Conservation (phyloP, 768 basidiomycete species). For the Kwoniella dendrophila region DNA sequence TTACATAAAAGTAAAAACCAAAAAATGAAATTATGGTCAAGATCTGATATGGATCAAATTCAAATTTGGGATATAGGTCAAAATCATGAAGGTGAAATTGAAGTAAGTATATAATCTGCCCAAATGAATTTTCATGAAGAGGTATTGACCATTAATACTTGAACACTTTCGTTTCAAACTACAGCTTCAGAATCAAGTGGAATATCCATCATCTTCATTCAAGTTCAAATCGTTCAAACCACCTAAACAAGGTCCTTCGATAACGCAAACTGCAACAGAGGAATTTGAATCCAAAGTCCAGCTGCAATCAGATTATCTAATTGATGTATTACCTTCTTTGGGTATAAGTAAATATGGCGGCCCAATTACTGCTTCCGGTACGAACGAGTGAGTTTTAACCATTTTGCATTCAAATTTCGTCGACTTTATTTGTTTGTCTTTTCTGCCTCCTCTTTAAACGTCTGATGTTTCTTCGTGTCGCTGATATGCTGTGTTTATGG, state of each 20-base stretch:
- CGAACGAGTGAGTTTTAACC: constrained; percentile 46
- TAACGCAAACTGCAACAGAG: constrained; percentile 41
- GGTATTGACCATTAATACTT: too few relatives aligned
- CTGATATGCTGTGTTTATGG: background rate
- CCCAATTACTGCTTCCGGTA: constrained; percentile 48
- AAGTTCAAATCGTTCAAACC: constrained; percentile 35
- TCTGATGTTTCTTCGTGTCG: too few relatives aligned
- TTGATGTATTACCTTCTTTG: constrained; percentile 48
- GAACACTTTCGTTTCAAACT: background rate
- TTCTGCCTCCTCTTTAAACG: too few relatives aligned
- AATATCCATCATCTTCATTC: constrained; percentile 41
- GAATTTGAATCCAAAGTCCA: constrained; percentile 30
- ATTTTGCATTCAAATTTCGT: background rate
- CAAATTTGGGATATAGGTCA: constrained; percentile 68
- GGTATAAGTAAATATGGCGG: constrained; percentile 43
- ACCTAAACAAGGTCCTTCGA: constrained; percentile 25
- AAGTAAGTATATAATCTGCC: constrained; percentile 27
- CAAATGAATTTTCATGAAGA: background rate
- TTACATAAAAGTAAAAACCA: constrained; percentile 43
- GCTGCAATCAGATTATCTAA: constrained; percentile 48
- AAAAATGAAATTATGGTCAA: constrained; percentile 70
- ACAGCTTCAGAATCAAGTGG: constrained; percentile 39
- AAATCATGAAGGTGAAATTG: constrained; percentile 40
- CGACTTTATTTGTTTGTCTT: background rate
- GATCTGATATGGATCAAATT: constrained; percentile 94